Conservation (phyloP, 1,284 basidiomycete species). For the Xerocomus nothofagi region DNA sequence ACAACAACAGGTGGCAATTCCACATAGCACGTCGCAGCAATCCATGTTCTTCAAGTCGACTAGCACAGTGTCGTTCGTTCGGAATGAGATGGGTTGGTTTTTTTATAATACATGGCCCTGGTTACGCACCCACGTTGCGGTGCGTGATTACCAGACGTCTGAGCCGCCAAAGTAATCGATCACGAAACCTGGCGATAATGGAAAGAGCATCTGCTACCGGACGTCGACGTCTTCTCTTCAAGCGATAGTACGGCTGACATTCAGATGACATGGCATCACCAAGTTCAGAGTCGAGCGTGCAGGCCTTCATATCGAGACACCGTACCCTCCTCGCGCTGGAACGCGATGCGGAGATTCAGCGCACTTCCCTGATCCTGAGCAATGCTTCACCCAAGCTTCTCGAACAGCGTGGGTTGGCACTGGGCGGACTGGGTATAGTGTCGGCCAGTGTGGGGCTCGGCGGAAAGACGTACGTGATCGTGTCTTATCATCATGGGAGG, state of each 20-base stretch:
- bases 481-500: neutral
- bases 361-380: slow-evolving; percentile 77
- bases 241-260: no score
- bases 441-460: slow-evolving; percentile 81
- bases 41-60: slow-evolving; percentile 15
- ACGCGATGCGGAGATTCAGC: slow-evolving; percentile 80
- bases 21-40: slow-evolving; percentile 26
- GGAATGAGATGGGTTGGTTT: neutral
- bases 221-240: no score
- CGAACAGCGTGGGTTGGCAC: slow-evolving; percentile 83
- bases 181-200: no score
- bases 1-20: slow-evolving; percentile 29
- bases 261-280: slow-evolving; percentile 6
- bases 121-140: no score
- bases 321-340: slow-evolving; percentile 68
- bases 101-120: no score
- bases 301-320: slow-evolving; percentile 73
- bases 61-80: neutral
- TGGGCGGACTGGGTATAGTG: slow-evolving; percentile 72
- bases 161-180: no score
- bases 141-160: no score
- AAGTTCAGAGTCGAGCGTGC: slow-evolving; percentile 42
- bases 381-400: slow-evolving; percentile 84
- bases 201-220: no score
- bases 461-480: slow-evolving; percentile 75